Percentiles rank a stretch among this genome's conserved stretches.
Conservation (phyloP, 2,329 filamentous ascomycete genomes). For the Penicillium capsulatum region DNA sequence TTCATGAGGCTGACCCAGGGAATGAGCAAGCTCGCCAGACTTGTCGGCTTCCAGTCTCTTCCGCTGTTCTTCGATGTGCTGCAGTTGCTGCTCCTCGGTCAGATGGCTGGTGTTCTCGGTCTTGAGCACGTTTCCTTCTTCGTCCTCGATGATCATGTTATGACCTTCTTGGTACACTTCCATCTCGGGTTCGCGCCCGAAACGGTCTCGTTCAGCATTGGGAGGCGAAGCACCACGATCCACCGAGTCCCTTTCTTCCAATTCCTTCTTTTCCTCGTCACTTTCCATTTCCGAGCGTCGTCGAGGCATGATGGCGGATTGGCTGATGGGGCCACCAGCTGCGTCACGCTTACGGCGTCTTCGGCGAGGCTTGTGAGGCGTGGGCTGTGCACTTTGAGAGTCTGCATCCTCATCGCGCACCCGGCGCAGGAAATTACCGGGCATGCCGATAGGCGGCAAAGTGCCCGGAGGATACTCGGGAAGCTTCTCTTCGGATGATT, state of each 20-base stretch:
- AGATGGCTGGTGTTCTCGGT: constrained; percentile 51
- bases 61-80: constrained; percentile 53
- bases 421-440: constrained; percentile 74
- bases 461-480: constrained; percentile 63
- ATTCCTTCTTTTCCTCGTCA: constrained; percentile 22
- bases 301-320: constrained; percentile 80
- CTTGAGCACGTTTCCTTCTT: constrained; percentile 78
- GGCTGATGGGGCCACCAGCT: constrained; percentile 79
- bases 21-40: constrained; percentile 44
- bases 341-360: constrained; percentile 69
- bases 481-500: constrained; percentile 55
- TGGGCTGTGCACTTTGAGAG: constrained; percentile 50
- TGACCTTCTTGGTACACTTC: constrained; percentile 79
- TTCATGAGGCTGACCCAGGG: constrained; percentile 42
- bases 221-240: constrained; percentile 41
- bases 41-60: constrained; percentile 52
- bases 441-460: constrained; percentile 65
- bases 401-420: constrained; percentile 69
- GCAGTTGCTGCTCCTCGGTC: constrained; percentile 56
- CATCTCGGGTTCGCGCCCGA: constrained; percentile 42
- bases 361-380: constrained; percentile 47
- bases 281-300: constrained; percentile 33
- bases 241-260: constrained; percentile 26
- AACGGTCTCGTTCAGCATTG: constrained; percentile 28
- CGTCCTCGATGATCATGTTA: constrained; percentile 75